A percentile compares a stretch with the other conserved stretches of the same genome.
Evolutionary conservation across 1,284 basidiomycete species (phyloP).

Genomic region (Trametes hirsuta): DNA sequence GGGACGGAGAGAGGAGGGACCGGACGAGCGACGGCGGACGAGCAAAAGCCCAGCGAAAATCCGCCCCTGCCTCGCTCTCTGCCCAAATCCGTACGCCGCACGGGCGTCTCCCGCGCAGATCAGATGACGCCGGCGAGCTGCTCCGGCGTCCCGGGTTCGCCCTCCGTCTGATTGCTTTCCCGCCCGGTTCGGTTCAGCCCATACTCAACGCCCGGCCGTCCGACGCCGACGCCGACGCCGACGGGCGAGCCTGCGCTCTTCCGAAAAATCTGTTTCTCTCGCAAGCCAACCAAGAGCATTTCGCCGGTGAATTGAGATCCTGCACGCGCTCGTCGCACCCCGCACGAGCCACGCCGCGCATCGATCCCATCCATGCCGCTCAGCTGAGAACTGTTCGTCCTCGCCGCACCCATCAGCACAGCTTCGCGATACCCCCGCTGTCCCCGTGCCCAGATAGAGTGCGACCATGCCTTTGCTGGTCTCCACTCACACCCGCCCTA

Average conservation of each 20-base stretch:
- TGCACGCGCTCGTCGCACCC: constrained; percentile 9
- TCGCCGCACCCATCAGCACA: background rate
- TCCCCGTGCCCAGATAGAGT: constrained; percentile 14
- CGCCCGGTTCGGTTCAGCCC: background rate
- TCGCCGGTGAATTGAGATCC: constrained; percentile 9
- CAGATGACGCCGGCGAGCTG: constrained; percentile 19
- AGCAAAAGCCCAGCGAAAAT: constrained; percentile 35
- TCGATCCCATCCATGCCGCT: constrained; percentile 13
- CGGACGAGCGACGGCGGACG: background rate
- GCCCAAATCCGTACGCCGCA: constrained; percentile 5
- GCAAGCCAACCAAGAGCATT: background rate
- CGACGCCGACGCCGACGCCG: background rate
- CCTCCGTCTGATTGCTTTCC: constrained; percentile 17
- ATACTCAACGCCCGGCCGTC: background rate
- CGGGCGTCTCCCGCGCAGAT: constrained; percentile 13
- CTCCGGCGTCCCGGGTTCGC: constrained; percentile 16
- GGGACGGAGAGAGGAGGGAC: constrained; percentile 7
- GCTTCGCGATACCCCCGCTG: constrained; percentile 6
- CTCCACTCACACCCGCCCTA: constrained; percentile 13
- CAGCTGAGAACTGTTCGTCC: constrained; percentile 17
- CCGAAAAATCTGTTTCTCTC: too few species aligned
- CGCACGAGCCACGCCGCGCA: constrained; percentile 5
- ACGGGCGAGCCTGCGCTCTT: background rate
- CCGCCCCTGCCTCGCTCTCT: background rate
- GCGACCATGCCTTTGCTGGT: constrained; percentile 2